A percentile compares a stretch with the other conserved stretches of the same genome.
phyloP scores from a whole-genome alignment of 371 early-diverging fungal species.

The Rhizomucor miehei region DNA sequence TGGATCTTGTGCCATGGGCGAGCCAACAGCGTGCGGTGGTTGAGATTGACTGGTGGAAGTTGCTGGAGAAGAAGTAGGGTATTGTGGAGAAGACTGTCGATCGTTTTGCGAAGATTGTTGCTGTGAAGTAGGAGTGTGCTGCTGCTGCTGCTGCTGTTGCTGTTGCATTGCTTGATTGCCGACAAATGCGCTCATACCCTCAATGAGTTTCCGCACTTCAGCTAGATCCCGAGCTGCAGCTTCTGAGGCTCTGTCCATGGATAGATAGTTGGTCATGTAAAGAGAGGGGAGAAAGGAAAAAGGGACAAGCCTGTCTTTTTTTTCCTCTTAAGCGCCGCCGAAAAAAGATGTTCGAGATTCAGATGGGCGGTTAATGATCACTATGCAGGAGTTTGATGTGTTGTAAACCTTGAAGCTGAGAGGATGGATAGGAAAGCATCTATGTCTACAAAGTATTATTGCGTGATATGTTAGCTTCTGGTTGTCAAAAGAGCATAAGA shows the following conservation, averaged over 20 bases:
- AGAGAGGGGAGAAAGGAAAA: background rate
- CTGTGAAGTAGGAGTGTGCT: conserved; percentile 10
- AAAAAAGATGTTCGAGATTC: too few relatives aligned
- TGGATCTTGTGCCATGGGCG: conserved; percentile 4
- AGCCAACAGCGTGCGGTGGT: conserved; percentile 1
- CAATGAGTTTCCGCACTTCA: conserved; percentile 49
- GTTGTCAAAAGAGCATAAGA: too few relatives aligned
- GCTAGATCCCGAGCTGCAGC: conserved; percentile 50
- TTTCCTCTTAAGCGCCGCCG: too few relatives aligned
- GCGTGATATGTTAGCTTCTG: too few relatives aligned
- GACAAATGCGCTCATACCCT: conserved; percentile 48
- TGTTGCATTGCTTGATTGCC: conserved; percentile 35
- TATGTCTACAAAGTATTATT: too few relatives aligned
- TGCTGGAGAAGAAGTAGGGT: conserved; percentile 1
- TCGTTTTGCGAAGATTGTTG: background rate
- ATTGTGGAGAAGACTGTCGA: conserved; percentile 11
- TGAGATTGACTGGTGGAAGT: background rate
- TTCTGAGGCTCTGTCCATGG: conserved; percentile 48
- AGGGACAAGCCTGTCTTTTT: background rate
- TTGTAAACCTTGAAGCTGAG: too few relatives aligned
- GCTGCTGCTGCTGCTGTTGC: conserved; percentile 28
- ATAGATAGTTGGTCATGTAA: conserved; percentile 19
- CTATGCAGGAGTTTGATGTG: too few relatives aligned
- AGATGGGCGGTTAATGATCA: too few relatives aligned
- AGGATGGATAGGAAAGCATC: too few relatives aligned